Conservation (phyloP, 2,329 filamentous ascomycete genomes). For the Phialophora macrospora region DNA sequence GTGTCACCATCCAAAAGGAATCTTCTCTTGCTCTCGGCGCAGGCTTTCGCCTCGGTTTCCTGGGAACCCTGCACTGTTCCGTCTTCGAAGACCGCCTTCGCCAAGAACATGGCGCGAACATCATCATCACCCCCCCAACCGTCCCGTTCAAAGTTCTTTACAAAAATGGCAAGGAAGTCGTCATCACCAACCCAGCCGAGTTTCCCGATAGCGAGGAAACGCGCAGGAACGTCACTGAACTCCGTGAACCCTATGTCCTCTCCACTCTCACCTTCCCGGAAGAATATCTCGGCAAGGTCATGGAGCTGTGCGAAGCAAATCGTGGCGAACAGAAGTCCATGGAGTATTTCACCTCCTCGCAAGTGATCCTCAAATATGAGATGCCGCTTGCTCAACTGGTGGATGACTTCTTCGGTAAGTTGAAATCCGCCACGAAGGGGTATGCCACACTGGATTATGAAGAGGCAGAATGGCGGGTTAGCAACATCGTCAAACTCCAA, state of each 20-base stretch:
- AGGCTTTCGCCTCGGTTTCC: slow-evolving; percentile 90
- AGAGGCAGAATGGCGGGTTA: slow-evolving; percentile 83
- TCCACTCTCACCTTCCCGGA: slow-evolving; percentile 90
- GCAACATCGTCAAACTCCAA: slow-evolving; percentile 84
- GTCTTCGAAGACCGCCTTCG: slow-evolving; percentile 95
- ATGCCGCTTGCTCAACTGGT: slow-evolving; percentile 87
- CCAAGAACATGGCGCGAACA: slow-evolving; percentile 90
- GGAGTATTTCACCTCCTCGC: slow-evolving; percentile 87
- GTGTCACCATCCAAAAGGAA: slow-evolving; percentile 91
- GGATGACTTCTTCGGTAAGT: slow-evolving; percentile 94
- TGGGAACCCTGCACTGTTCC: slow-evolving; percentile 98
- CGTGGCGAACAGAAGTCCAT: slow-evolving; percentile 85
- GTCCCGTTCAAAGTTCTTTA: slow-evolving; percentile 88
- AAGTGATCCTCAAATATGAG: slow-evolving; percentile 93
- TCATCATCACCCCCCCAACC: slow-evolving; percentile 95
- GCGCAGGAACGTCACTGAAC: slow-evolving; percentile 61
- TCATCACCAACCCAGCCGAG: slow-evolving; percentile 83
- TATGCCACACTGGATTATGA: slow-evolving; percentile 98
- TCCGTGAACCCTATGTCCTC: slow-evolving; percentile 76
- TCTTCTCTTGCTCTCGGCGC: slow-evolving; percentile 91
- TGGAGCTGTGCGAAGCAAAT: slow-evolving; percentile 90
- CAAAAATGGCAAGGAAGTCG: slow-evolving; percentile 73
- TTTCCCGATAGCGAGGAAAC: slow-evolving; percentile 76
- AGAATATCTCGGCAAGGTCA: slow-evolving; percentile 90
- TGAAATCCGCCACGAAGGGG: slow-evolving; percentile 91